phyloP scores from a whole-genome alignment of 2,329 filamentous ascomycete genomes.

The Sphaerostilbella broomeana region DNA sequence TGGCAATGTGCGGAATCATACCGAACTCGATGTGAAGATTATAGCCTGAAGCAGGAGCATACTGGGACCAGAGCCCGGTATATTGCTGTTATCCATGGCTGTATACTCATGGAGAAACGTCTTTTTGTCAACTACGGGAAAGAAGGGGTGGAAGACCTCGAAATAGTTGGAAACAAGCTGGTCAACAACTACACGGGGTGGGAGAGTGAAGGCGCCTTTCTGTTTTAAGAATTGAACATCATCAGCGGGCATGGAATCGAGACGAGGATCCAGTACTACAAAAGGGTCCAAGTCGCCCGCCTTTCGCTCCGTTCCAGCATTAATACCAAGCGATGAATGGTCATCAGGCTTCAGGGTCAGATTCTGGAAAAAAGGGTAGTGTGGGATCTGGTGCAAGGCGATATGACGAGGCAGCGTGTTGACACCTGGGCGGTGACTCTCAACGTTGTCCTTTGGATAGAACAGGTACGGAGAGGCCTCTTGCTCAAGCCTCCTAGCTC shows the following conservation, averaged over 20 bases:
- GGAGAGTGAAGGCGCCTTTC: slow-evolving; percentile 15
- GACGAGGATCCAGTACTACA: background rate
- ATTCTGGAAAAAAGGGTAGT: slow-evolving; percentile 14
- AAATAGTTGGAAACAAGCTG: slow-evolving; percentile 16
- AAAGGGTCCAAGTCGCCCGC: background rate
- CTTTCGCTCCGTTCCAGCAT: too few species aligned
- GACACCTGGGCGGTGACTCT: background rate
- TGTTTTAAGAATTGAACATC: slow-evolving; percentile 16
- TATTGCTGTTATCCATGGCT: too few species aligned
- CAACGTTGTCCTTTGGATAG: background rate
- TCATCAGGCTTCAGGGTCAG: slow-evolving; percentile 7
- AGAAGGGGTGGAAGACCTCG: slow-evolving; percentile 17
- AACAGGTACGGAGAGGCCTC: background rate
- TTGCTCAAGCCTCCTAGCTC: slow-evolving; percentile 8
- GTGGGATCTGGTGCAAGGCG: slow-evolving; percentile 10
- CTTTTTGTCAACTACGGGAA: slow-evolving; percentile 16
- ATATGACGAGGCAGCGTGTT: slow-evolving; percentile 3
- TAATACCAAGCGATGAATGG: slow-evolving; percentile 2
- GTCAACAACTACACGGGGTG: slow-evolving; percentile 13
- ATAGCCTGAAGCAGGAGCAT: slow-evolving; percentile 9
- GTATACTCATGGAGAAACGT: too few species aligned
- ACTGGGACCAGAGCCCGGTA: slow-evolving; percentile 3
- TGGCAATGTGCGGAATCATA: background rate
- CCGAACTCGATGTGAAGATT: slow-evolving; percentile 8
- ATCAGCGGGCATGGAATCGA: slow-evolving; percentile 1